A percentile compares a stretch with the other conserved stretches of the same genome.
phyloP scores from a whole-genome alignment of 805 yeast genomes.

The Pichia sporocuriosa region DNA sequence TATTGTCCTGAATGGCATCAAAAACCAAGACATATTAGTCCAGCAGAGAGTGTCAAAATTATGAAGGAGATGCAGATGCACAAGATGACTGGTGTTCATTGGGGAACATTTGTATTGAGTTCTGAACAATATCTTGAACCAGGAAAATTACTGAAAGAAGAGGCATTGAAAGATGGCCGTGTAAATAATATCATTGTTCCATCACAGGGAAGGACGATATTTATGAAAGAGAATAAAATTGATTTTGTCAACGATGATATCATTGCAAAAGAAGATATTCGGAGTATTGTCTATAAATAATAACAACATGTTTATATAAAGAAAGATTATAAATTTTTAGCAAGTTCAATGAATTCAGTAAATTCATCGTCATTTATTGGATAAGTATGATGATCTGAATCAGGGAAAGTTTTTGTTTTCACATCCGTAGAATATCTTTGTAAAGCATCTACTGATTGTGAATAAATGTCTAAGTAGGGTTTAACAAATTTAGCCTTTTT shows the following conservation, averaged over 20 bases:
- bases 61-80: slow-evolving; percentile 55
- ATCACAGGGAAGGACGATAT: slow-evolving; percentile 50
- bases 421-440: slow-evolving; percentile 56
- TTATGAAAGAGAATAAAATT: slow-evolving; percentile 10
- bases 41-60: slow-evolving; percentile 66
- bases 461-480: slow-evolving; percentile 48
- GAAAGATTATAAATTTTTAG: slow-evolving; percentile 13
- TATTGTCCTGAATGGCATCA: slow-evolving; percentile 95
- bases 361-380: slow-evolving; percentile 60
- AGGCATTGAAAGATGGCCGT: slow-evolving; percentile 38
- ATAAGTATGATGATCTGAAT: slow-evolving; percentile 53
- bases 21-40: slow-evolving; percentile 79
- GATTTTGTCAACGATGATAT: slow-evolving; percentile 7
- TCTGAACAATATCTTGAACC: slow-evolving; percentile 88
- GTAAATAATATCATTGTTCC: slow-evolving; percentile 50
- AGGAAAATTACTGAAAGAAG: slow-evolving; percentile 45
- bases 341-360: slow-evolving; percentile 33
- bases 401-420: slow-evolving; percentile 50
- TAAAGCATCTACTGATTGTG: slow-evolving; percentile 45
- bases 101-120: slow-evolving; percentile 92
- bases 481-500: slow-evolving; percentile 66
- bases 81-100: slow-evolving; percentile 80
- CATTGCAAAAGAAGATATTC: slow-evolving; percentile 12
- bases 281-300: slow-evolving; percentile 15
- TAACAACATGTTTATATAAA: neutral